Conservation (phyloP, 1,139 yeast species). For the Lodderomyces metapsilosis region DNA sequence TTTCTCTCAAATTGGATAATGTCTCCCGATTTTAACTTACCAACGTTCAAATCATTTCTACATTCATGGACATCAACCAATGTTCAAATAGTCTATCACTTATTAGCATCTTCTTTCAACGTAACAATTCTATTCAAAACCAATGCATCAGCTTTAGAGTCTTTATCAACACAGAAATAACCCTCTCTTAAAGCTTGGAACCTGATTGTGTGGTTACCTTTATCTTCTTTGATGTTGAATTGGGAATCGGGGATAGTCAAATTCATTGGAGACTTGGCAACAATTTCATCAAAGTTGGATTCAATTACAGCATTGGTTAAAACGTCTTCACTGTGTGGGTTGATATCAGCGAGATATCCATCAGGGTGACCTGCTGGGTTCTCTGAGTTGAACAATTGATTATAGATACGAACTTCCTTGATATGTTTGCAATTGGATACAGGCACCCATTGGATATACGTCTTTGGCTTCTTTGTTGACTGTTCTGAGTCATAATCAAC, state of each 20-base stretch:
- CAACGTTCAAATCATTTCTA: conserved; percentile 32
- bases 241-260: conserved; percentile 63
- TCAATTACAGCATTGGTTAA: conserved; percentile 71
- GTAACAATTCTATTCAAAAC: conserved; percentile 87
- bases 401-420: conserved; percentile 80
- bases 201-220: conserved; percentile 78
- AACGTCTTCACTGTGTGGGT: conserved; percentile 72
- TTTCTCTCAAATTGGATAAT: conserved; percentile 95
- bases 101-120: conserved; percentile 72
- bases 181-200: conserved; percentile 99
- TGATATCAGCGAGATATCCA: conserved; percentile 83
- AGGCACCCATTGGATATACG: conserved; percentile 97
- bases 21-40: conserved; percentile 76
- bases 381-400: conserved; percentile 85
- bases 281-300: conserved; percentile 69
- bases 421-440: conserved; percentile 55
- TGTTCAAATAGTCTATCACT: no score
- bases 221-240: conserved; percentile 64
- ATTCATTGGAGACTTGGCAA: conserved; percentile 74
- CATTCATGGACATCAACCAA: no score
- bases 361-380: conserved; percentile 88
- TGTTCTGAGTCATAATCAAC: conserved; percentile 80
- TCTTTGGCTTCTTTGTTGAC: conserved; percentile 73
- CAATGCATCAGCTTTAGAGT: conserved; percentile 55
- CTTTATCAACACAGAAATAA: conserved; percentile 89